Conservation (phyloP, 2,329 filamentous ascomycete genomes). For the Hirsutella minnesotensis region DNA sequence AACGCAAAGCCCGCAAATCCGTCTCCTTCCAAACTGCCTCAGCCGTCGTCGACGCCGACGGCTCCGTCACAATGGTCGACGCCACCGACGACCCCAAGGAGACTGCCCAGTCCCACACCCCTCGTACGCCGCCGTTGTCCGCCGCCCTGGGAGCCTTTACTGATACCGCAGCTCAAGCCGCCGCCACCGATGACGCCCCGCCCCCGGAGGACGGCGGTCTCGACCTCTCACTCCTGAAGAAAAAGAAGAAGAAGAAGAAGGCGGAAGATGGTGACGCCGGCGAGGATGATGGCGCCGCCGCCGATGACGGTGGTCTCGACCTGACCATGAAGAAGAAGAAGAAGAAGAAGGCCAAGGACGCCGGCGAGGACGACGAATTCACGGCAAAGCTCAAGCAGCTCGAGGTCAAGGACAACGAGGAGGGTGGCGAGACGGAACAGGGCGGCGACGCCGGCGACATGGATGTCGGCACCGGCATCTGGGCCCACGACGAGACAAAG, state of each 20-base stretch:
- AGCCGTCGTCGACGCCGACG: constrained; percentile 80
- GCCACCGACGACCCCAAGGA: constrained; percentile 65
- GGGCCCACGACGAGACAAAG: constrained; percentile 68
- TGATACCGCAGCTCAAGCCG: constrained; percentile 31
- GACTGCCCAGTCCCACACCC: constrained; percentile 68
- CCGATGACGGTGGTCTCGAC: constrained; percentile 41
- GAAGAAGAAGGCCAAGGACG: constrained; percentile 45
- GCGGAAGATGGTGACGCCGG: constrained; percentile 31
- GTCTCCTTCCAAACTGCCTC: constrained; percentile 87
- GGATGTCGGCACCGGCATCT: constrained; percentile 81
- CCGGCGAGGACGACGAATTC: constrained; percentile 51
- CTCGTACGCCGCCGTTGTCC: constrained; percentile 50
- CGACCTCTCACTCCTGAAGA: constrained; percentile 61
- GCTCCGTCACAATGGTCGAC: constrained; percentile 67
- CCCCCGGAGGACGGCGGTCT: constrained; percentile 40
- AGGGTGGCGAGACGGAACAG: constrained; percentile 31
- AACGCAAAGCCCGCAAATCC: constrained; percentile 76
- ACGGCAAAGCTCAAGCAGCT: constrained; percentile 50
- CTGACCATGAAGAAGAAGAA: constrained; percentile 76
- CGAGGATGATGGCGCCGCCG: constrained; percentile 32
- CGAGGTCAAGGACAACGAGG: constrained; percentile 55
- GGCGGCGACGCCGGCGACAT: constrained; percentile 60
- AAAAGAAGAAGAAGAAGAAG: constrained; percentile 59
- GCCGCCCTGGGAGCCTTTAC: constrained; percentile 43
- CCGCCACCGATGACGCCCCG: constrained; percentile 29